Percentiles rank a stretch among this genome's conserved stretches.
phyloP scores from a whole-genome alignment of 108 stramenopile species.

The Skeletonema marinoi region DNA sequence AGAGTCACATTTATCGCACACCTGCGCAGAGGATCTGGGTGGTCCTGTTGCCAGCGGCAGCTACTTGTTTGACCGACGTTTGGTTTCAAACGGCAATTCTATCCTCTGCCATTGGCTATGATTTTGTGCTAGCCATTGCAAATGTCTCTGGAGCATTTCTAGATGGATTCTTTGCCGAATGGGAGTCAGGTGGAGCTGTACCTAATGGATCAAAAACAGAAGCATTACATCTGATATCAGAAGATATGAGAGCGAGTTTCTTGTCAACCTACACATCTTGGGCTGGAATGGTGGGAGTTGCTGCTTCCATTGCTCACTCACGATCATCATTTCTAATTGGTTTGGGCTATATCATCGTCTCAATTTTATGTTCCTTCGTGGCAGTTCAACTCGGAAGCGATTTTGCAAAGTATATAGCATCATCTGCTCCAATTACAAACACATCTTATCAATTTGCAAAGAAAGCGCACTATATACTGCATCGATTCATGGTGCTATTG shows the following conservation, averaged over 20 bases:
- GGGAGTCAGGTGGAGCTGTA: constrained; percentile 22
- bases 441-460: constrained; percentile 17
- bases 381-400: constrained; percentile 39
- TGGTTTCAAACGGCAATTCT: constrained; percentile 20
- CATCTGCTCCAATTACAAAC: constrained; percentile 9
- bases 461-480: constrained; percentile 16
- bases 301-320: constrained; percentile 28
- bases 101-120: constrained; percentile 18
- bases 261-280: constrained; percentile 31
- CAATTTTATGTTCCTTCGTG: constrained; percentile 22
- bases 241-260: constrained; percentile 29
- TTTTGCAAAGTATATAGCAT: constrained; percentile 23
- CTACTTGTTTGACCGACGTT: constrained; percentile 31
- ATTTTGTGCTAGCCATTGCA: constrained; percentile 25
- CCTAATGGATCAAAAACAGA: constrained; percentile 33
- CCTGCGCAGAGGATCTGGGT: neutral
- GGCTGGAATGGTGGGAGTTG: constrained; percentile 39
- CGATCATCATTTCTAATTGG: constrained; percentile 13
- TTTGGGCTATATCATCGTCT: constrained; percentile 23
- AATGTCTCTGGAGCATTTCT: constrained; percentile 43
- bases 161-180: constrained; percentile 40
- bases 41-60: constrained; percentile 25
- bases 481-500: neutral
- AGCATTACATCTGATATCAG: constrained; percentile 30
- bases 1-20: constrained; percentile 4